Evolutionary conservation across 2,329 filamentous ascomycete genomes (phyloP), one percentile per base, ranked within the genome.

Genomic region (Colletotrichum sp.): DNA sequence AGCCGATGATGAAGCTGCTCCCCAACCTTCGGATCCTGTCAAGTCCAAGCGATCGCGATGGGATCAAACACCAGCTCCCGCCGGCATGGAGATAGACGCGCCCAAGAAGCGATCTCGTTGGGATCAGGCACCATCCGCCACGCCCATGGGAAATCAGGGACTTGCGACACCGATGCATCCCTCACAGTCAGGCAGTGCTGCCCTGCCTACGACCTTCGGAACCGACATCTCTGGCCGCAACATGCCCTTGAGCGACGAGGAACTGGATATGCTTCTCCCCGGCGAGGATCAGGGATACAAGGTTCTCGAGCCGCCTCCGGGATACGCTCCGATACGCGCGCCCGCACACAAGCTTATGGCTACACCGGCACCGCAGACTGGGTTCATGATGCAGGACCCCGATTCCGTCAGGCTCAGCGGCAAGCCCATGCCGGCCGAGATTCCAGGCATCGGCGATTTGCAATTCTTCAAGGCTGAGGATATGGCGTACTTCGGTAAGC

Each of bases 381-480:
- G 97, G 4, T 99, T 99, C 87, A 97, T 98, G 93, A 98, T 98
- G 92, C 97, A 99, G 83, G 96, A 99, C 79, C 95, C 96, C 10
- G 96, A 98, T 79, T 96, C 94, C 82, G 92, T 93, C 75, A 92
- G 95, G 78, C 88, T 94, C 66, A 92, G 96, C 82, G 95, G 96
- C 79, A 98, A 98, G 86, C 95, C 98, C 79, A 92, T 99, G 81
- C 95, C 96, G 10, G 98, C 95, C 6, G 96, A 99, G 82, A 98
- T 99, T 48, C 96, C 97, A 5, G 97, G 97, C 52, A 96, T 99
- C 66, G 96, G 96, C 52, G 97, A 99, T 83, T 87, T 99, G 67
- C 96, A 98, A 79, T 99, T 99, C 84, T 98, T 99, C 90, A 99
- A 99, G 87, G 92, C 96, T 2, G 97, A 99, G 84, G 97, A 99